phyloP scores from a whole-genome alignment of 1,284 basidiomycete genomes.

The Cutaneotrichosporon sp. region DNA sequence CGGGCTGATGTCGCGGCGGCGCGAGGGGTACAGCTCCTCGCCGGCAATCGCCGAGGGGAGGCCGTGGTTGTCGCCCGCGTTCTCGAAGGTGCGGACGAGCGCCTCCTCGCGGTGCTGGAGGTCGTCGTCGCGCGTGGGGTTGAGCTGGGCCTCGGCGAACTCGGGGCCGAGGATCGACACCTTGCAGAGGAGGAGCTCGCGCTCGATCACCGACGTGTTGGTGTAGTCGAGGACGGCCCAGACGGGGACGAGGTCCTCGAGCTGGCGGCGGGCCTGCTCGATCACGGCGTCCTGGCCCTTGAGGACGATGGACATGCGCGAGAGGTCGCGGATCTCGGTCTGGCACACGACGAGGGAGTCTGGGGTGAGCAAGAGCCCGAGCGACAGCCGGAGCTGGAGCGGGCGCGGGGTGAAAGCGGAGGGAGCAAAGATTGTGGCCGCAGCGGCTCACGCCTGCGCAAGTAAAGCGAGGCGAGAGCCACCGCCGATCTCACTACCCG shows the following conservation, averaged over 20 bases:
- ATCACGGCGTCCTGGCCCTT: constrained; percentile 97
- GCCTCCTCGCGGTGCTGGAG: constrained; percentile 24
- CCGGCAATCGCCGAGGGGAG: constrained; percentile 67
- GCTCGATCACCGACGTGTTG: constrained; percentile 80
- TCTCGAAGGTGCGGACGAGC: constrained; percentile 28
- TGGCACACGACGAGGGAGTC: constrained; percentile 98
- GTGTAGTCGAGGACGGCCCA: constrained; percentile 98
- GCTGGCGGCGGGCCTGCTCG: constrained; percentile 90
- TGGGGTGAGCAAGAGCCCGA: constrained; percentile 26
- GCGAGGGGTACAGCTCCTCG: constrained; percentile 34
- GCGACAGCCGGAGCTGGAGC: neutral
- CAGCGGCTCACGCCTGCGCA: too few species aligned
- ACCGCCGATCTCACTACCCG: too few species aligned
- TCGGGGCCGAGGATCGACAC: constrained; percentile 97
- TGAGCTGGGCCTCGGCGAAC: constrained; percentile 88
- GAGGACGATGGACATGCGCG: constrained; percentile 97
- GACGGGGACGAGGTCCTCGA: constrained; percentile 93
- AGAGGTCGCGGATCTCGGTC: constrained; percentile 95
- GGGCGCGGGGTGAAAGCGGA: neutral
- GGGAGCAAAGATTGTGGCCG: neutral
- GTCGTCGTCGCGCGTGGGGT: constrained; percentile 60
- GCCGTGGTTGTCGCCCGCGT: constrained; percentile 51
- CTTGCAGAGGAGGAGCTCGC: constrained; percentile 86
- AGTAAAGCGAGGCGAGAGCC: too few species aligned
- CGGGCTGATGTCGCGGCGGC: constrained; percentile 49